Evolutionary conservation across 768 basidiomycete genomes (phyloP).

Genomic region (Leccinum truebloodii): DNA sequence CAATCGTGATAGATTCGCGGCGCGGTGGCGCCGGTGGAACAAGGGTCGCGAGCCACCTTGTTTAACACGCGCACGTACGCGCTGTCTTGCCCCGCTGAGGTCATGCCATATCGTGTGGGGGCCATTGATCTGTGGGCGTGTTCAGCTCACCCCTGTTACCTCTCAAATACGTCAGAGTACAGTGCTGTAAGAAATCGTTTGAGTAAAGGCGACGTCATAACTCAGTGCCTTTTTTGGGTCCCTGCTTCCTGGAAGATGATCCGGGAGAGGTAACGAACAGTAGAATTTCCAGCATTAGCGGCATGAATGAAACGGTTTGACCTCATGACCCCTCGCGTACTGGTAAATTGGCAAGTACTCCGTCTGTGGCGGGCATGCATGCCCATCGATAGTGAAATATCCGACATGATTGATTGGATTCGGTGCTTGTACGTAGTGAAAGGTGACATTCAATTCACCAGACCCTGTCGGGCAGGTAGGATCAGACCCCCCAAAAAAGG

Average conservation of each 20-base stretch:
- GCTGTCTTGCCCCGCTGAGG: neutral
- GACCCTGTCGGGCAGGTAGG: neutral
- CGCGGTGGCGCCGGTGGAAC: slow-evolving; percentile 2
- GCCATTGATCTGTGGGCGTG: neutral
- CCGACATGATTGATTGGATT: neutral
- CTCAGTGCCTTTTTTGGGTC: neutral
- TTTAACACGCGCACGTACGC: slow-evolving; percentile 2
- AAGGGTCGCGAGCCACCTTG: slow-evolving; percentile 3
- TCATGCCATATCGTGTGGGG: neutral
- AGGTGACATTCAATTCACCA: neutral
- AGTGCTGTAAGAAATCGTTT: neutral
- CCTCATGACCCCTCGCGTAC: neutral
- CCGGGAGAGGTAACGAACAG: neutral
- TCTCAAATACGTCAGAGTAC: slow-evolving; percentile 1
- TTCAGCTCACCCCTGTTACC: neutral
- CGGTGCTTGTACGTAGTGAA: neutral
- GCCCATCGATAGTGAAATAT: slow-evolving; percentile 5
- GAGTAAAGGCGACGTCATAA: slow-evolving; percentile 1
- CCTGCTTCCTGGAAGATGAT: neutral
- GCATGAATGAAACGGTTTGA: neutral
- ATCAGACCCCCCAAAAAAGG: neutral
- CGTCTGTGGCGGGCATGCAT: slow-evolving; percentile 2
- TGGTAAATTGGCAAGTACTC: neutral
- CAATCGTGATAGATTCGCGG: slow-evolving; percentile 1
- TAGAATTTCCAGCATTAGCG: neutral